Percentiles rank a stretch among this genome's conserved stretches.
Conservation (phyloP, 768 basidiomycete genomes). For the Phylloporus scabripes region DNA sequence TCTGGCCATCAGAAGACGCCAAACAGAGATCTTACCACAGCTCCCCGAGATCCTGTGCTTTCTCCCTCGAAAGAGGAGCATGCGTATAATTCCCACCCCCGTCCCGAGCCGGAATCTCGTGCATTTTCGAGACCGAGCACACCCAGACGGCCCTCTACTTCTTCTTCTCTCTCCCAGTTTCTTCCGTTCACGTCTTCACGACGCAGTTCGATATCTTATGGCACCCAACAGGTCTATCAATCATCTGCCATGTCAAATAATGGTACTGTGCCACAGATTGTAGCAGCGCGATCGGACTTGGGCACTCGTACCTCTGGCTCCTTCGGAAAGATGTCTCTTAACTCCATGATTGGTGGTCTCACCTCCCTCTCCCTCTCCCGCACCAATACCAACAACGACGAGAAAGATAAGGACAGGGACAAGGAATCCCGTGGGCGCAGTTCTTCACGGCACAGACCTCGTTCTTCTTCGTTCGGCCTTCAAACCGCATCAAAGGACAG, state of each 20-base stretch:
- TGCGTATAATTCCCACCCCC: background rate
- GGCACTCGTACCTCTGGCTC: slow-evolving; percentile 38
- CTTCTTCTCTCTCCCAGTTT: slow-evolving; percentile 19
- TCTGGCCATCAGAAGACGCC: slow-evolving; percentile 19
- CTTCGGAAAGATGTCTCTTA: slow-evolving; percentile 60
- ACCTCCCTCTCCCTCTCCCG: slow-evolving; percentile 61
- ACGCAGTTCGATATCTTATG: slow-evolving; percentile 14
- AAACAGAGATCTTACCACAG: slow-evolving; percentile 12
- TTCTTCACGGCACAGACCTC: slow-evolving; percentile 26
- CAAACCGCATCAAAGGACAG: slow-evolving; percentile 30
- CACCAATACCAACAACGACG: slow-evolving; percentile 37
- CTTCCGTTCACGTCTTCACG: slow-evolving; percentile 21
- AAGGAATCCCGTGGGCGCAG: slow-evolving; percentile 51
- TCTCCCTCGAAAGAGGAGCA: slow-evolving; percentile 15
- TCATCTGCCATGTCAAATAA: slow-evolving; percentile 3
- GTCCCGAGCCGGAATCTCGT: slow-evolving; percentile 1
- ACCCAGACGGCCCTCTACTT: slow-evolving; percentile 19
- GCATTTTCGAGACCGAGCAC: slow-evolving; percentile 18
- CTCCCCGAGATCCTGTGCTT: slow-evolving; percentile 14
- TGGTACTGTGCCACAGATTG: slow-evolving; percentile 4
- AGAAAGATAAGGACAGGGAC: slow-evolving; percentile 40
- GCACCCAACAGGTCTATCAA: slow-evolving; percentile 17
- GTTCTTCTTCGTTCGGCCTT: slow-evolving; percentile 47
- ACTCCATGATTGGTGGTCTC: slow-evolving; percentile 65
- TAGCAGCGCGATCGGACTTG: slow-evolving; percentile 32